Conservation (phyloP, 192 early-diverging fungal species). For the Spinellus fusiger region DNA sequence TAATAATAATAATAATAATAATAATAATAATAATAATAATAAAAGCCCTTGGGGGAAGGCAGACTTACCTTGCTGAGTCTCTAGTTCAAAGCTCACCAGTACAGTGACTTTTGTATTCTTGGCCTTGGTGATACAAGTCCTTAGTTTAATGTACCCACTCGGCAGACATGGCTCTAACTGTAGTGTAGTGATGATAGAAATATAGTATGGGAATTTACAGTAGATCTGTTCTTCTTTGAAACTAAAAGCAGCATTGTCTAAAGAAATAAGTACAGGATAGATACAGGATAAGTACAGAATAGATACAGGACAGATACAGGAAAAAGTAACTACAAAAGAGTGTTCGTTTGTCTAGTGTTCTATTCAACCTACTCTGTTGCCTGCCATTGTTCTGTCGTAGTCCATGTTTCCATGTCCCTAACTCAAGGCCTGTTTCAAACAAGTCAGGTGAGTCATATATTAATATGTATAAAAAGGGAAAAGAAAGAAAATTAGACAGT, state of each 20-base stretch:
- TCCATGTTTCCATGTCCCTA: slow-evolving; percentile 26
- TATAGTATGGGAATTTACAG: slow-evolving; percentile 42
- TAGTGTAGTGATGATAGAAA: slow-evolving; percentile 36
- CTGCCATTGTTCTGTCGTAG: neutral
- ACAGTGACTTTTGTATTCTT: slow-evolving; percentile 35
- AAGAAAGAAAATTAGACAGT: neutral
- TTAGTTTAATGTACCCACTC: slow-evolving; percentile 36
- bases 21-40: no score
- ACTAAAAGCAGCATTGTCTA: slow-evolving; percentile 34
- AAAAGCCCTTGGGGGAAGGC: no score
- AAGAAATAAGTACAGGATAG: neutral
- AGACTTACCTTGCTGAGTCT: neutral
- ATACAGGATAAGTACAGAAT: neutral
- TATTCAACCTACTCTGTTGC: no score
- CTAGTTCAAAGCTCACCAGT: slow-evolving; percentile 39
- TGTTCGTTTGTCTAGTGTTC: no score
- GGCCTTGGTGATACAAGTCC: slow-evolving; percentile 48
- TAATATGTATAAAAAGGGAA: neutral
- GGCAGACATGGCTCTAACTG: slow-evolving; percentile 45
- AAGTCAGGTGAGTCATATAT: slow-evolving; percentile 1
- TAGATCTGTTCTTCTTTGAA: slow-evolving; percentile 33
- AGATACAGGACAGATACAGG: no score
- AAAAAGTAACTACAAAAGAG: no score
- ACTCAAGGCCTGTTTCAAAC: slow-evolving; percentile 20
- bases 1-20: no score